These are phyloP conservation scores for Verruconis gallopava DNA, from an alignment of 2,329 filamentous ascomycete genomes.

Conservation along the genomic window DNA sequence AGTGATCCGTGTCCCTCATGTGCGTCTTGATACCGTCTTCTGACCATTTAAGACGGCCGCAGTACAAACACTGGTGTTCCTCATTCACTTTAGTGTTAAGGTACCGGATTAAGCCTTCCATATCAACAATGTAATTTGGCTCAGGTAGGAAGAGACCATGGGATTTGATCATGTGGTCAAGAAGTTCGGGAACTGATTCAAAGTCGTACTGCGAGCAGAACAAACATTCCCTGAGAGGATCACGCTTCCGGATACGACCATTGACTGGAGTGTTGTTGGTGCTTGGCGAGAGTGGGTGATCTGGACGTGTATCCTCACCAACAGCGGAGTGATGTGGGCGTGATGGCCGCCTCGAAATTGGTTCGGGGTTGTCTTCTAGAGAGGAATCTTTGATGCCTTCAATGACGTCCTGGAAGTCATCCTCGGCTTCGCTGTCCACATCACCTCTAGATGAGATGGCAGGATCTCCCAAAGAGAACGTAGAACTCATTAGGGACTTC, in stretches of 20 bases:
- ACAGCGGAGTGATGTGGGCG: conserved; percentile 27
- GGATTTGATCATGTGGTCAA: conserved; percentile 78
- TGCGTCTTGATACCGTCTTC: conserved; percentile 79
- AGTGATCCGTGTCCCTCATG: conserved; percentile 94
- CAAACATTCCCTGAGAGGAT: conserved; percentile 46
- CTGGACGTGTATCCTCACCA: conserved; percentile 17
- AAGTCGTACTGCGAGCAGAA: conserved; percentile 80
- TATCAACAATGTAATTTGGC: conserved; percentile 65
- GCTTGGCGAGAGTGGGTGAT: conserved; percentile 25
- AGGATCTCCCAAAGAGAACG: conserved; percentile 80
- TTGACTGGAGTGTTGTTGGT: conserved; percentile 18
- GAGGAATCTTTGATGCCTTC: conserved; percentile 60
- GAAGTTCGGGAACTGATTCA: conserved; percentile 59
- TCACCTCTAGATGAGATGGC: conserved; percentile 37
- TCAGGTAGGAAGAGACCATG: conserved; percentile 97
- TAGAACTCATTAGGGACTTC: conserved; percentile 77
- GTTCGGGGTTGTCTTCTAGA: conserved; percentile 33
- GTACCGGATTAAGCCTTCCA: conserved; percentile 68
- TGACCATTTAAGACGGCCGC: conserved; percentile 69
- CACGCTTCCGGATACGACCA: conserved; percentile 5
- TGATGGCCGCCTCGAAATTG: conserved; percentile 26
- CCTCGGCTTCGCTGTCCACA: conserved; percentile 55
- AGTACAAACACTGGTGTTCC: conserved; percentile 75
- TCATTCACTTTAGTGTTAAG: conserved; percentile 70
- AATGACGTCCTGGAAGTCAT: conserved; percentile 65